These are phyloP conservation scores for Marvania coccoides DNA, from an alignment of 139 green algal species.

Conservation along the genomic window DNA sequence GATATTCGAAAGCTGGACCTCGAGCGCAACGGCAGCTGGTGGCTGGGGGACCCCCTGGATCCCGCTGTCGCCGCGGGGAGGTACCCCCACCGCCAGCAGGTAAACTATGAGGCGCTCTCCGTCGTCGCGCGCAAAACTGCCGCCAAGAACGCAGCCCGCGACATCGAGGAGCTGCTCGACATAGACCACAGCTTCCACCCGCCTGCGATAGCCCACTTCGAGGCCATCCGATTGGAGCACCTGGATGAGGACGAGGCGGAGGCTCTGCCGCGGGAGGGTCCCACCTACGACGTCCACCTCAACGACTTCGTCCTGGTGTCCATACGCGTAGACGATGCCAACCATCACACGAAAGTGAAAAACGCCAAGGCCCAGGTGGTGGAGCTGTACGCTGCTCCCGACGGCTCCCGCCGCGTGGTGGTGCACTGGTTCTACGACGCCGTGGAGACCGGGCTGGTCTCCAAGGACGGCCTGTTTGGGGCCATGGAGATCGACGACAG, in stretches of 20 bases:
- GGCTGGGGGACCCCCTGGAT: not conserved
- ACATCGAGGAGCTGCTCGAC: not conserved
- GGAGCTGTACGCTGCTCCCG: constrained; percentile 12
- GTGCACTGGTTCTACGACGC: constrained; percentile 20
- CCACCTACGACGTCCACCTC: not conserved
- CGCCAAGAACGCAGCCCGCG: not conserved
- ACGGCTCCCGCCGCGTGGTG: constrained; percentile 4
- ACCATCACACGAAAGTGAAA: not conserved
- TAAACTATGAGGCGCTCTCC: not conserved
- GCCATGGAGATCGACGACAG: constrained; percentile 9
- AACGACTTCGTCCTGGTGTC: not conserved
- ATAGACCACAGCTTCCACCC: not conserved
- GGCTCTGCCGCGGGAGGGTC: too few relatives aligned
- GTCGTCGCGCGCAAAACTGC: not conserved
- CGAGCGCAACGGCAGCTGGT: not conserved
- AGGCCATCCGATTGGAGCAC: not conserved
- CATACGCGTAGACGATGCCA: too few relatives aligned
- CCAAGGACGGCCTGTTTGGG: not conserved
- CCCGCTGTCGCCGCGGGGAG: not conserved
- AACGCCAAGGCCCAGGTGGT: not conserved
- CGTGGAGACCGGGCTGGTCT: not conserved
- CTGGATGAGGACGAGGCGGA: not conserved
- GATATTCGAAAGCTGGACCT: not conserved
- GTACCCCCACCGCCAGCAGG: not conserved
- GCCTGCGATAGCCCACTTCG: not conserved